A percentile compares a stretch with the other conserved stretches of the same genome.
phyloP scores from a whole-genome alignment of 257 asterid species.

The Scutellaria baicalensis region DNA sequence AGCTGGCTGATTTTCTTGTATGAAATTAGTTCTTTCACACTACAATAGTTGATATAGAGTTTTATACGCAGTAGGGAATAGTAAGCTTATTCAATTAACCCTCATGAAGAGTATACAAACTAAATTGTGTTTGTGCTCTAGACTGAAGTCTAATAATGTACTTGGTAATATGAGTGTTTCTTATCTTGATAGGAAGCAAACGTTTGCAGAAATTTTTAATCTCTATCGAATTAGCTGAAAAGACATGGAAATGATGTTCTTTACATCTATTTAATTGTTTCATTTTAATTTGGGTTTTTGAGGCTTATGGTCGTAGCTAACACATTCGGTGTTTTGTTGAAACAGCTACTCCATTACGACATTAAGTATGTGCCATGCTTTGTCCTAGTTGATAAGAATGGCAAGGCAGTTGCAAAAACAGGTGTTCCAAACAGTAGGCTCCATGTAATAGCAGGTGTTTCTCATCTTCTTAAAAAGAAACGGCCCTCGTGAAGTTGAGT shows the following conservation, averaged over 20 bases:
- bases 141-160: background rate
- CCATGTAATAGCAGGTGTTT: slow-evolving; percentile 74
- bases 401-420: slow-evolving; percentile 71
- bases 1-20: no score
- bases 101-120: background rate
- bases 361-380: slow-evolving; percentile 86
- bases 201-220: no score
- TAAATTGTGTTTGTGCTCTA: background rate
- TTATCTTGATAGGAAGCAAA: background rate
- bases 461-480: slow-evolving; percentile 68
- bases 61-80: background rate
- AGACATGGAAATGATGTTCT: background rate
- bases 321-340: background rate
- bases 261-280: background rate
- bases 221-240: background rate
- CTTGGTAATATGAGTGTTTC: background rate
- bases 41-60: no score
- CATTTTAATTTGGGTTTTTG: background rate
- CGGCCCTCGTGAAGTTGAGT: slow-evolving; percentile 24
- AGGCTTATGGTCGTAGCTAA: background rate
- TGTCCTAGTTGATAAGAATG: slow-evolving; percentile 67
- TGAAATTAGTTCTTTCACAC: no score
- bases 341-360: slow-evolving; percentile 82
- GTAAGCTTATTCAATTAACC: background rate
- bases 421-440: slow-evolving; percentile 67